These are phyloP conservation scores for Cordyceps fumosorosea DNA, from an alignment of 2,329 filamentous ascomycete species.

Conservation along the genomic window DNA sequence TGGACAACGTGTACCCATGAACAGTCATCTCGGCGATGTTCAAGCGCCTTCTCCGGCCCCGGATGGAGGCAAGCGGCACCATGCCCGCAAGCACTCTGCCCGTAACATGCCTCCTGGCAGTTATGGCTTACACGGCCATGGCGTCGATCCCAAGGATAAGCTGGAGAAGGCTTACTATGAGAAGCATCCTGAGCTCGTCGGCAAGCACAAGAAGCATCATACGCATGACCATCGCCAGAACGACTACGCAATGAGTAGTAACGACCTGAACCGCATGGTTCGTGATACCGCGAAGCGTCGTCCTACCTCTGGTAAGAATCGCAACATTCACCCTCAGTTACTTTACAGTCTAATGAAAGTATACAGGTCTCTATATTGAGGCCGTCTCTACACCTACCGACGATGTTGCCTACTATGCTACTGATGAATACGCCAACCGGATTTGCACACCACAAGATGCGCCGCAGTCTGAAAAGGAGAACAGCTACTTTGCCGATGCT, in stretches of 20 bases:
- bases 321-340: background rate
- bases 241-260: conserved; percentile 82
- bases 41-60: conserved; percentile 75
- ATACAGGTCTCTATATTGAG: conserved; percentile 55
- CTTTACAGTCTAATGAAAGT: conserved; percentile 20
- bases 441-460: conserved; percentile 60
- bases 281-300: conserved; percentile 56
- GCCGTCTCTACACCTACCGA: conserved; percentile 75
- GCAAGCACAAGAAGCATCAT: conserved; percentile 61
- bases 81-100: conserved; percentile 68
- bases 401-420: conserved; percentile 81
- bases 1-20: conserved; percentile 88
- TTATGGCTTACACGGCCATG: conserved; percentile 89
- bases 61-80: conserved; percentile 43
- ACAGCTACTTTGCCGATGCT: background rate
- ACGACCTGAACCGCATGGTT: conserved; percentile 86
- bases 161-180: conserved; percentile 89
- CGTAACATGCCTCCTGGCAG: conserved; percentile 71
- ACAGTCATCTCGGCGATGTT: conserved; percentile 85
- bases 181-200: conserved; percentile 77
- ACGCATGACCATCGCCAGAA: conserved; percentile 47
- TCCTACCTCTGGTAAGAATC: conserved; percentile 7
- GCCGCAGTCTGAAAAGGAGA: conserved; percentile 17
- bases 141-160: conserved; percentile 65
- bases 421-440: conserved; percentile 74